phyloP scores from a whole-genome alignment of 108 stramenopile species.

The Bacterosira constricta region DNA sequence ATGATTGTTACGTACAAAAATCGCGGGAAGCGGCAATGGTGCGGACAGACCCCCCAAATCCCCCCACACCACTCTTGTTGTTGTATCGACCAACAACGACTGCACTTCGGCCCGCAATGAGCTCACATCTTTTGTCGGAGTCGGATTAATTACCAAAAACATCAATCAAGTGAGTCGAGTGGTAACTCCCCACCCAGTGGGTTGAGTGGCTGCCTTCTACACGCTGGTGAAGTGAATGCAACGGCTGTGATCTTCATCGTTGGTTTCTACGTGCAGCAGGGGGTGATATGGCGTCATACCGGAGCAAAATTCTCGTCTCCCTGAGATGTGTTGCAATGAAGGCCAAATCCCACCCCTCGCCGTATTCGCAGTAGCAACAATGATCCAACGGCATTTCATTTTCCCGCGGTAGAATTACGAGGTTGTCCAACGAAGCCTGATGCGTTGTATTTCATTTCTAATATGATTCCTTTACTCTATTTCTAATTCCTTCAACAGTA shows the following conservation, averaged over 20 bases:
- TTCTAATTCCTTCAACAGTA: conserved; percentile 31
- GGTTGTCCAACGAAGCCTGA: neutral
- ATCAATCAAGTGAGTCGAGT: conserved; percentile 79
- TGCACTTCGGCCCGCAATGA: no score
- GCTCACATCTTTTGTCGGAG: no score
- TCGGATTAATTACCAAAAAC: conserved; percentile 14
- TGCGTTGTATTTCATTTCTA: neutral
- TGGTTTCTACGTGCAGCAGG: neutral
- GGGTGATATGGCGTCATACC: neutral
- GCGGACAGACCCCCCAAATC: neutral
- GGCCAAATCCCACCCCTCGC: neutral
- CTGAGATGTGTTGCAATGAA: neutral
- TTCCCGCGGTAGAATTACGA: neutral
- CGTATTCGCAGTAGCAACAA: neutral
- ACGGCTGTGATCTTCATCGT: neutral
- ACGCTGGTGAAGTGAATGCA: conserved; percentile 41
- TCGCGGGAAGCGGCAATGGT: no score
- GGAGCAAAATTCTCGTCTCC: neutral
- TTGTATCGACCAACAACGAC: no score
- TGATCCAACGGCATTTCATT: neutral
- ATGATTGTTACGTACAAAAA: neutral
- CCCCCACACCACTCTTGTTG: neutral
- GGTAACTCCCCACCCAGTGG: conserved; percentile 59
- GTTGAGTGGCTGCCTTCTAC: conserved; percentile 83
- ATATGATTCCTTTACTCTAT: neutral